Evolutionary conservation across 2,329 filamentous ascomycete species (phyloP).

Genomic region (Metarhizium sp.): DNA sequence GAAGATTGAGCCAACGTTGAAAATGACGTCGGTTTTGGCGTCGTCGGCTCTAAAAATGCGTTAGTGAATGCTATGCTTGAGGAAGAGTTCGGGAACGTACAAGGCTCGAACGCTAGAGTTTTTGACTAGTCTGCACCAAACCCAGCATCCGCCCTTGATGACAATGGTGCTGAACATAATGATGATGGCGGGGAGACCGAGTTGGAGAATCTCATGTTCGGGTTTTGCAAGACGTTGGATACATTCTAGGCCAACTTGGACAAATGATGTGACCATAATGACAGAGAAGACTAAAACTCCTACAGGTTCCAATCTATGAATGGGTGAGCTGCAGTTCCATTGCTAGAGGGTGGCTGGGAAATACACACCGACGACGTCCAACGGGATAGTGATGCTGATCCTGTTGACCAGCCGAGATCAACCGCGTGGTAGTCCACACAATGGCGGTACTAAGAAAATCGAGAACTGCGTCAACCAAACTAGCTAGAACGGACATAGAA

Average conservation of each 20-base stretch:
- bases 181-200: constrained; percentile 60
- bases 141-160: constrained; percentile 74
- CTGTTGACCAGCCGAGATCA: constrained; percentile 55
- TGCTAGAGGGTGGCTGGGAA: background rate
- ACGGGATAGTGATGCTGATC: constrained; percentile 71
- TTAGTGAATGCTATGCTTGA: background rate
- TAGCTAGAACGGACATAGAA: constrained; percentile 73
- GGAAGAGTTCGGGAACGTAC: constrained; percentile 24
- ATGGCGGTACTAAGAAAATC: constrained; percentile 78
- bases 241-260: constrained; percentile 66
- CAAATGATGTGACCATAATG: constrained; percentile 80
- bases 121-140: constrained; percentile 79
- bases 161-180: constrained; percentile 78
- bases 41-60: constrained; percentile 33
- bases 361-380: constrained; percentile 51
- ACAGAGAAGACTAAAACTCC: constrained; percentile 75
- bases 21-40: constrained; percentile 67
- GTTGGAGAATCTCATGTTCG: constrained; percentile 60
- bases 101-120: constrained; percentile 82
- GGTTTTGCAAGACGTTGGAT: constrained; percentile 50
- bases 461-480: constrained; percentile 67
- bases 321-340: background rate
- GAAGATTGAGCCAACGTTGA: constrained; percentile 82
- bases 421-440: constrained; percentile 66
- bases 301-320: constrained; percentile 58